Evolutionary conservation across 306 rosid species (phyloP), one percentile per base, ranked within the genome.

Genomic region (Acmispon strigosus): DNA sequence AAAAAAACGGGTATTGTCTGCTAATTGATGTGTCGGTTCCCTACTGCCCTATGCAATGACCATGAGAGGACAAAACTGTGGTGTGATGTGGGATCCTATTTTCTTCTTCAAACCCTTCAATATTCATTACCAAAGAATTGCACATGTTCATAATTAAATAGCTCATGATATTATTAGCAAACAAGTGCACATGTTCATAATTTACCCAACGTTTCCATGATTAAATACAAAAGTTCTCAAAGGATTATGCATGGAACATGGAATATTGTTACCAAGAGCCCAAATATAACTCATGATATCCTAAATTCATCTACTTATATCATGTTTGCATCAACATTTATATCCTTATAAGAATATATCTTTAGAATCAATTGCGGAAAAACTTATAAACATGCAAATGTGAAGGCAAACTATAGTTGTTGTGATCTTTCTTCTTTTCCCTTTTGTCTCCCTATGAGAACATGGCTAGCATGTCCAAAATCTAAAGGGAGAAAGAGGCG

Each of bases 1-100:
- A 78, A 70, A 83, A 75, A 17, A 52, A 45, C 81, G 78, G 69
- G 42, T 78, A 66, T 54, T 83, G 86, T 83, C 86, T 70, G 18
- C 66, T 70, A 62, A 74, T 63, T 69, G 83, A 69, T 74, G 80
- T 69, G 80, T 82, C 80, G 83, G 80, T 27, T 32, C 1, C 37
- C 37, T 32, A 32, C 1, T 73, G 80, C 49, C 70, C 58, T 51
- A 50, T 20, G 65, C n/a, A 55, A 45, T 58, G 59, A 45, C 15
- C 11, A 51, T 4, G 62, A 59, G 69, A 78, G 64, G 75, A 78
- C 76, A 82, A 69, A 77, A 42, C 13, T 62, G 70, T 69, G 70
- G 61, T 55, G 18, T 19, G 37, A 44, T 18, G 74, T 41, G 72
- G 83, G 69, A 78, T 82, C 77, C 79, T 51, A 34, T 70, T 49